These are phyloP conservation scores for Apophysomyces elegans DNA, from an alignment of 371 early-diverging fungal genomes.

Conservation along the genomic window DNA sequence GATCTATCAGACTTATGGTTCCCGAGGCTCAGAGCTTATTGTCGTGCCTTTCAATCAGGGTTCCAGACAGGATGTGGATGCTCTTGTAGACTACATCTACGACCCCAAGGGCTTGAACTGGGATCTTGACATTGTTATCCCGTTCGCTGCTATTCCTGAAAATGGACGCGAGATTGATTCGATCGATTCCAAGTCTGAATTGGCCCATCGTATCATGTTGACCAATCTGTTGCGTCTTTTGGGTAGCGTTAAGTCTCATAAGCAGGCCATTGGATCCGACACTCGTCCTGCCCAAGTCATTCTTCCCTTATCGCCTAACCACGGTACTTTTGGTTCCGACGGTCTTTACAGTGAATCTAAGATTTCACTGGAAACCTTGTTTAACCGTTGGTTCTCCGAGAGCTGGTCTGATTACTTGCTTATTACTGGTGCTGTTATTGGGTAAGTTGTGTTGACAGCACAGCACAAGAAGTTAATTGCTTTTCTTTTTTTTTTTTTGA, in stretches of 20 bases:
- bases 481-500: slow-evolving; percentile 10
- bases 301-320: slow-evolving; percentile 95
- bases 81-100: slow-evolving; percentile 87
- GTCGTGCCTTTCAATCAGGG: slow-evolving; percentile 98
- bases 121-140: slow-evolving; percentile 94
- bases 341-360: slow-evolving; percentile 96
- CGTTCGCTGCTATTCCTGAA: slow-evolving; percentile 94
- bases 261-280: slow-evolving; percentile 74
- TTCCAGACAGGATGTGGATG: slow-evolving; percentile 82
- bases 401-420: slow-evolving; percentile 89
- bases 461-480: neutral
- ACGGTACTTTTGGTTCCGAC: slow-evolving; percentile 93
- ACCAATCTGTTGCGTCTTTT: slow-evolving; percentile 85
- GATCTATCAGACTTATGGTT: slow-evolving; percentile 86
- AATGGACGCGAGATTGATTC: slow-evolving; percentile 87
- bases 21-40: slow-evolving; percentile 85
- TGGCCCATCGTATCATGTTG: slow-evolving; percentile 92
- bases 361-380: slow-evolving; percentile 88
- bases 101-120: slow-evolving; percentile 85
- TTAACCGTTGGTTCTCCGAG: slow-evolving; percentile 94
- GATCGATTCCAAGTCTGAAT: slow-evolving; percentile 87
- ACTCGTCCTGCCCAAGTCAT: slow-evolving; percentile 93
- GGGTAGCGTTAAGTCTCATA: slow-evolving; percentile 86
- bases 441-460: slow-evolving; percentile 41
- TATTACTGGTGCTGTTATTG: slow-evolving; percentile 93